Conservation (phyloP, 1,284 basidiomycete genomes). For the Ceratobasidium sp. region DNA sequence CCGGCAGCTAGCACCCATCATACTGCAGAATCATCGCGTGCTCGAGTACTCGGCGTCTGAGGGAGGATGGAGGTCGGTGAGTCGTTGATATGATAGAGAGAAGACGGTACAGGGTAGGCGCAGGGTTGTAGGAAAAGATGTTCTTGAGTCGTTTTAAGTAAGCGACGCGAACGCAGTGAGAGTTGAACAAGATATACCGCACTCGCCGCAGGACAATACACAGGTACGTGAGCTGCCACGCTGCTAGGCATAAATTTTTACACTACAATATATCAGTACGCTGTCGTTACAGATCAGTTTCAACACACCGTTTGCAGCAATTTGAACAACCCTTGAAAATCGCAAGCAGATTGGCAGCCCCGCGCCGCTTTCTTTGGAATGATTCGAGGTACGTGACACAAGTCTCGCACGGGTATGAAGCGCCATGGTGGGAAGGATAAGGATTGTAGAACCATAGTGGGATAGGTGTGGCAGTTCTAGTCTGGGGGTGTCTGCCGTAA, state of each 20-base stretch:
- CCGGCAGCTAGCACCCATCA: constrained; percentile 85
- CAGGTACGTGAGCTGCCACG: constrained; percentile 93
- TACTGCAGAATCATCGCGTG: constrained; percentile 94
- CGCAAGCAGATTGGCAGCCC: constrained; percentile 72
- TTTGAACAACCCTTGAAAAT: constrained; percentile 79
- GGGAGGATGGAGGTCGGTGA: too few relatives aligned
- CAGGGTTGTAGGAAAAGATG: constrained; percentile 79
- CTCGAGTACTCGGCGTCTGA: constrained; percentile 66
- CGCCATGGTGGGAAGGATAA: too few relatives aligned
- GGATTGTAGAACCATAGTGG: too few relatives aligned
- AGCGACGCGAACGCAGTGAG: neutral
- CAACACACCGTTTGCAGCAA: constrained; percentile 84
- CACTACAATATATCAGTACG: constrained; percentile 23
- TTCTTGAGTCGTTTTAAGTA: constrained; percentile 76
- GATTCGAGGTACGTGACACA: too few relatives aligned
- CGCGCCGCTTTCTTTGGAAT: constrained; percentile 56
- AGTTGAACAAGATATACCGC: constrained; percentile 64
- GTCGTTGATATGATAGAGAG: too few relatives aligned
- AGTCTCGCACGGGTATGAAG: too few relatives aligned
- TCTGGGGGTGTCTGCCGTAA: too few relatives aligned
- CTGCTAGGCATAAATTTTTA: constrained; percentile 94
- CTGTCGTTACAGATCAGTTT: constrained; percentile 50
- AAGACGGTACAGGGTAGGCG: too few relatives aligned
- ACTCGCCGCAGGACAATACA: constrained; percentile 92
- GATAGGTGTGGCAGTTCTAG: too few relatives aligned